Base-by-base conservation (phyloP, 371 early-diverging fungal genomes). In the Mucor racemosus region DNA sequence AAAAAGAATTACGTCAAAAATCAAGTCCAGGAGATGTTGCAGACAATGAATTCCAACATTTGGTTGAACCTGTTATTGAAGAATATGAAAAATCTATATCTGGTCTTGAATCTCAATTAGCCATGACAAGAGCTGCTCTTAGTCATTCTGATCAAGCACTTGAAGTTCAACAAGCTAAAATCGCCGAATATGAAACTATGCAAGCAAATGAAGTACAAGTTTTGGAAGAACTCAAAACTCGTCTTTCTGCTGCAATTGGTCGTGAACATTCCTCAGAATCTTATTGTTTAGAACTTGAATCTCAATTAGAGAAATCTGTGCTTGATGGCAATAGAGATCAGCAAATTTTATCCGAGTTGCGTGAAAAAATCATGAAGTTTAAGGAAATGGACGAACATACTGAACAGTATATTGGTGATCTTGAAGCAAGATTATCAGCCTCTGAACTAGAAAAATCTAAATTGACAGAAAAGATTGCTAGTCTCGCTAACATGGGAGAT, bases 11-110 rank as follows among this genome's bases (percentile, higher is more conserved):
- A 0, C 55, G 44, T n/a, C 39, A 39, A 41, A 48, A 31, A 1
- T 10, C 54, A 36, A 53, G 53, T 26, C 33, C 44, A 0, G 31
- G 17, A 13, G 54, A 33, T 40, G 48, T 33, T 54, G 56, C 56
- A 14, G 53, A 64, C 33, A 15, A 67, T 26, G 75, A 79, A 15
- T 88, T 90, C 62, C 85, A 87, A 50, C 84, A 87, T 17, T 72
- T 85, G 53, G 88, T 87, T 7, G 90, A 88, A 39, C 88, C 90
- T 40, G 87, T 88, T 31, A 88, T 89, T 73, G 85, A 88, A 71
- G 88, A 90, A 53, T 87, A 89, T 40, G 89, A 87, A 70, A 88
- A 87, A 60, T 82, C 85, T 0, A 80, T 88, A 5, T 75, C 87
- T 3, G 79, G 76, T 1, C 75, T 90, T 10, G 89, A 88, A 62